These are phyloP conservation scores for Fistulina hepatica DNA, from an alignment of 1,284 basidiomycete species.

Conservation along the genomic window DNA sequence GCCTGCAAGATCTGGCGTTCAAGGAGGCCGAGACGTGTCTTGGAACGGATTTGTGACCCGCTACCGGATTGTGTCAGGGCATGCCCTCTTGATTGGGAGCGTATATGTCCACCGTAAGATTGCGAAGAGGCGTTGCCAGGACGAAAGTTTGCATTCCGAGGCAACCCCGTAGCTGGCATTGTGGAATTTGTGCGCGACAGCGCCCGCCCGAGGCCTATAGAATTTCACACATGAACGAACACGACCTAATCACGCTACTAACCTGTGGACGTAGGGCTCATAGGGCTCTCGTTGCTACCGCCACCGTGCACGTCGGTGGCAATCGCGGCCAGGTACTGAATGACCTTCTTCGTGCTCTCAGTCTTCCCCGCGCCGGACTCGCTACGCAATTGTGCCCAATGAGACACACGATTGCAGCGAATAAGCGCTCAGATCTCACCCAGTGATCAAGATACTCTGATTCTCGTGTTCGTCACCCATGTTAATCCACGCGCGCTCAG, in stretches of 20 bases:
- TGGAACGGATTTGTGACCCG: slow-evolving; percentile 40
- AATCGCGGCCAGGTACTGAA: slow-evolving; percentile 97
- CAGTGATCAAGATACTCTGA: slow-evolving; percentile 97
- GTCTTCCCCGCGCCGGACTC: slow-evolving; percentile 99
- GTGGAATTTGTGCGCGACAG: slow-evolving; percentile 35
- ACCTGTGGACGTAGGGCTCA: slow-evolving; percentile 35
- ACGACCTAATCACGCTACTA: too few relatives aligned
- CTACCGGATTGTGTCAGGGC: slow-evolving; percentile 31
- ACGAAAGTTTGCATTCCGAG: slow-evolving; percentile 44
- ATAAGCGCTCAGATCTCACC: slow-evolving; percentile 33
- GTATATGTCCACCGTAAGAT: too few relatives aligned
- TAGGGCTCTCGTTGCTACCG: too few relatives aligned
- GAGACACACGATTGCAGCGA: slow-evolving; percentile 7
- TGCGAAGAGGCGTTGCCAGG: too few relatives aligned
- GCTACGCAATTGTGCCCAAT: slow-evolving; percentile 52
- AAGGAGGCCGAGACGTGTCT: slow-evolving; percentile 73
- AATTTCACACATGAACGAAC: too few relatives aligned
- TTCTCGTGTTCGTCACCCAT: slow-evolving; percentile 97
- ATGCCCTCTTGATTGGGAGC: slow-evolving; percentile 38
- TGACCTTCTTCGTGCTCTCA: slow-evolving; percentile 99
- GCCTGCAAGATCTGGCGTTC: slow-evolving; percentile 97
- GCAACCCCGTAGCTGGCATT: slow-evolving; percentile 52
- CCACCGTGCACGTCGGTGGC: slow-evolving; percentile 77
- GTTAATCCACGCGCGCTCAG: slow-evolving; percentile 96
- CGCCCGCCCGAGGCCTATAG: slow-evolving; percentile 52